Evolutionary conservation across 2,329 filamentous ascomycete species (phyloP).

Genomic region (Teratosphaeria pseudoeucalypti): DNA sequence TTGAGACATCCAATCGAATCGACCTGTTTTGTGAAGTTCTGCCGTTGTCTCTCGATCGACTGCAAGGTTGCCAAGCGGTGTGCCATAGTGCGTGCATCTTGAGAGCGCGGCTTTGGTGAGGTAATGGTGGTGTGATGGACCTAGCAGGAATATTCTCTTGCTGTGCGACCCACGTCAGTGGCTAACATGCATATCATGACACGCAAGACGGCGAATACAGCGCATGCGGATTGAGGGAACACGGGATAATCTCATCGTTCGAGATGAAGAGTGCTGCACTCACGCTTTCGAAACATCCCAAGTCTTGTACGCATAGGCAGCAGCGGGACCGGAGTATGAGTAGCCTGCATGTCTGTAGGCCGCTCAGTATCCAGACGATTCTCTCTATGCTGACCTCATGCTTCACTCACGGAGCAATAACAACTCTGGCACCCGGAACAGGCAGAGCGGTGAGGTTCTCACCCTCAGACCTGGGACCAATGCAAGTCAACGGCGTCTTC

Average conservation of each 20-base stretch:
- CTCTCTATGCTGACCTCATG: neutral
- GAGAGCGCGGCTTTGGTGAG: conserved; percentile 69
- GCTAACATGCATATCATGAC: too few species aligned
- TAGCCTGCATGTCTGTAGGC: conserved; percentile 77
- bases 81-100: conserved; percentile 58
- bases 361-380: conserved; percentile 1
- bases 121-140: conserved; percentile 82
- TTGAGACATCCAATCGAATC: conserved; percentile 55
- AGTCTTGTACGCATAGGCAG: conserved; percentile 87
- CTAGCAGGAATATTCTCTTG: conserved; percentile 84
- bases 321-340: conserved; percentile 78
- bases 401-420: conserved; percentile 73
- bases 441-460: conserved; percentile 45
- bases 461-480: conserved; percentile 37
- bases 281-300: conserved; percentile 70
- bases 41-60: conserved; percentile 51
- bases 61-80: conserved; percentile 59
- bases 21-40: conserved; percentile 42
- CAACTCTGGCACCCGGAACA: conserved; percentile 62
- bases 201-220: too few species aligned
- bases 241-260: too few species aligned
- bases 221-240: too few species aligned
- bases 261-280: conserved; percentile 17
- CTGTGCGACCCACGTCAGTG: conserved; percentile 27
- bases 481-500: conserved; percentile 52